Base-by-base conservation (phyloP, 2,329 filamentous ascomycete species). In the Leptographium galeiforme region DNA sequence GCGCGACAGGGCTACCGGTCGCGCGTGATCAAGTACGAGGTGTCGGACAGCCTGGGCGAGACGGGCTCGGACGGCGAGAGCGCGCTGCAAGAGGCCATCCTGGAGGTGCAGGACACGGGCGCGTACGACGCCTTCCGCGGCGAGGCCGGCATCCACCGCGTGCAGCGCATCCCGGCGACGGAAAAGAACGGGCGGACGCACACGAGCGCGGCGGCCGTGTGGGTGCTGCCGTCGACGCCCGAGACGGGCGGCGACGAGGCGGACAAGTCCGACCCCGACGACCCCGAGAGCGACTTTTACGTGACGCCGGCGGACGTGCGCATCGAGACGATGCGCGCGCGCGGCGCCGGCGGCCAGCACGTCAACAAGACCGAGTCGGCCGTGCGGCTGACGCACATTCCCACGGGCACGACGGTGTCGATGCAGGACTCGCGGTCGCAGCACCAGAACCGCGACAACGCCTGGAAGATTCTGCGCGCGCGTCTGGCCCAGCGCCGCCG, bases 301-400 rank as follows among this genome's bases (percentile, higher is more conserved):
- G 77, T 98, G 56, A 81, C 94, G 63, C 81, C 87, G 7, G 77
- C 82, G 56, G 91, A 98, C 55, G 89, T 98, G 30, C 77, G 77
- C 51, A 74, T 81, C 19, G 93, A 98, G 65, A 88, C 89, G 56
- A 95, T 97, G 90, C 79, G 90, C 16, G 89, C 93, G 0, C 76
- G 88, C 47, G 93, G 93, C 56, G 91, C 93, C 0, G 93, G 93
- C 36, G 93, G 93, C 1, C 93, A 98, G 71, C 93, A 98, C 69
- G 93, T 98, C 65, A 98, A 98, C 71, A 96, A 91, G 67, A 98
- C 93, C 0, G 93, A 98, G 71, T 95, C 89, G 34, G 93, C 93
- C 4, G 87, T 98, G 57, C 84, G 93, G 11, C 75, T 98, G 62
- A 97, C 90, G 2, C 93, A 98, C 71, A 69, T 85, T 8, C 93